These are phyloP conservation scores for Scytalidium lignicola DNA, from an alignment of 2,329 filamentous ascomycete genomes.

Conservation along the genomic window DNA sequence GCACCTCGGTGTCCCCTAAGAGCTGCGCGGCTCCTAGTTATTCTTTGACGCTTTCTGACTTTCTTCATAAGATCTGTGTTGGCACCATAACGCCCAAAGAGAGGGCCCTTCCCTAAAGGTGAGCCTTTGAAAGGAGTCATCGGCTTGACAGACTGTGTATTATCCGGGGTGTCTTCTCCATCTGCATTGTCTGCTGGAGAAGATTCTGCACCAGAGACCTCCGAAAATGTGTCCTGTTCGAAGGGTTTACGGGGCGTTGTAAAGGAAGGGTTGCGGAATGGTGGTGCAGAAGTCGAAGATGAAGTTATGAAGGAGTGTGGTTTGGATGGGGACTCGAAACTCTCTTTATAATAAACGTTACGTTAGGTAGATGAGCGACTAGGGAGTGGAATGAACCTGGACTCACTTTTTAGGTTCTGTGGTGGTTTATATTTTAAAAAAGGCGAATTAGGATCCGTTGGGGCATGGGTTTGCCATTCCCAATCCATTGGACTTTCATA, in stretches of 20 bases:
- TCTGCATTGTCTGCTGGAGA: conserved; percentile 54
- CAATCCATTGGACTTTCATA: conserved; percentile 62
- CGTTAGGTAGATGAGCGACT: neutral
- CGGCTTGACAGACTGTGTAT: conserved; percentile 47
- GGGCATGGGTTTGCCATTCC: conserved; percentile 55
- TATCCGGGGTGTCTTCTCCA: conserved; percentile 41
- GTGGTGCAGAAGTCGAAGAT: conserved; percentile 36
- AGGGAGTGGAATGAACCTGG: neutral
- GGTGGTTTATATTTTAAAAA: conserved; percentile 47
- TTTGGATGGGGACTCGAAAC: conserved; percentile 35
- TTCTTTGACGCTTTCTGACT: conserved; percentile 39
- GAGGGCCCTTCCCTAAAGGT: conserved; percentile 38
- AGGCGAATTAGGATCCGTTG: conserved; percentile 56
- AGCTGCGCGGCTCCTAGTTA: conserved; percentile 37
- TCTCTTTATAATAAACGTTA: conserved; percentile 9
- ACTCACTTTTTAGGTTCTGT: conserved; percentile 20
- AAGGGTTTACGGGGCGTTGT: conserved; percentile 56
- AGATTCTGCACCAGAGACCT: conserved; percentile 53
- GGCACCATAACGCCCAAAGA: conserved; percentile 36
- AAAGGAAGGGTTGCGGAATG: conserved; percentile 60
- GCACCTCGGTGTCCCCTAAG: conserved; percentile 28
- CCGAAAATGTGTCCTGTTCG: conserved; percentile 48
- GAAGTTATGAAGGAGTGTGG: conserved; percentile 39
- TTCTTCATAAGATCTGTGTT: conserved; percentile 45
- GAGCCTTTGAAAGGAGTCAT: conserved; percentile 44